phyloP scores from a whole-genome alignment of 1,284 basidiomycete species.

The Apiotrichum porosum region DNA sequence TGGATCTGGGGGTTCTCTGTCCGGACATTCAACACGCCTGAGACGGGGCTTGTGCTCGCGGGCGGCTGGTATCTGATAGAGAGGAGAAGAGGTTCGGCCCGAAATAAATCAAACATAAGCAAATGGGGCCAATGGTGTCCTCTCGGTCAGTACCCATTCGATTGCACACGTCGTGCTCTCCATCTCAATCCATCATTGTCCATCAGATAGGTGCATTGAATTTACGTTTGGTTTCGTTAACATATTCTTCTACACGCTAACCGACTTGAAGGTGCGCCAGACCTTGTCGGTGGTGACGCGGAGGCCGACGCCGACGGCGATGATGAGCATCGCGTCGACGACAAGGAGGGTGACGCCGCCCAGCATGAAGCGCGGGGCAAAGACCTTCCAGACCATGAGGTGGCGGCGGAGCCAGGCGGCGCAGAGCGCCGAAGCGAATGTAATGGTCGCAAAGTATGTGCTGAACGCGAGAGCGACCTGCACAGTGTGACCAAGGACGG shows the following conservation, averaged over 20 bases:
- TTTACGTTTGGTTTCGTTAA: too few species aligned
- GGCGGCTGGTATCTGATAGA: too few species aligned
- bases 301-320: slow-evolving; percentile 46
- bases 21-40: too few species aligned
- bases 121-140: too few species aligned
- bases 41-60: too few species aligned
- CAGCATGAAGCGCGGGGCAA: slow-evolving; percentile 88
- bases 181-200: too few species aligned
- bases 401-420: slow-evolving; percentile 78
- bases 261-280: slow-evolving; percentile 44
- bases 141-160: too few species aligned
- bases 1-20: too few species aligned
- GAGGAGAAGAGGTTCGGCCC: too few species aligned
- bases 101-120: too few species aligned
- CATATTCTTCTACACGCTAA: slow-evolving; percentile 23
- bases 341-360: slow-evolving; percentile 54
- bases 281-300: slow-evolving; percentile 43
- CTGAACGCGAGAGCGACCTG: slow-evolving; percentile 60
- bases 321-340: slow-evolving; percentile 50
- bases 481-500: slow-evolving; percentile 48
- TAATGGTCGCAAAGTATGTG: slow-evolving; percentile 64
- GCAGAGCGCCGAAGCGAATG: slow-evolving; percentile 66
- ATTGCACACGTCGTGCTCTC: too few species aligned
- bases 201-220: too few species aligned
- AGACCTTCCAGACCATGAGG: slow-evolving; percentile 99